Evolutionary conservation across 345 rosid species (phyloP).

Genomic region (Gossypium raimondii): DNA sequence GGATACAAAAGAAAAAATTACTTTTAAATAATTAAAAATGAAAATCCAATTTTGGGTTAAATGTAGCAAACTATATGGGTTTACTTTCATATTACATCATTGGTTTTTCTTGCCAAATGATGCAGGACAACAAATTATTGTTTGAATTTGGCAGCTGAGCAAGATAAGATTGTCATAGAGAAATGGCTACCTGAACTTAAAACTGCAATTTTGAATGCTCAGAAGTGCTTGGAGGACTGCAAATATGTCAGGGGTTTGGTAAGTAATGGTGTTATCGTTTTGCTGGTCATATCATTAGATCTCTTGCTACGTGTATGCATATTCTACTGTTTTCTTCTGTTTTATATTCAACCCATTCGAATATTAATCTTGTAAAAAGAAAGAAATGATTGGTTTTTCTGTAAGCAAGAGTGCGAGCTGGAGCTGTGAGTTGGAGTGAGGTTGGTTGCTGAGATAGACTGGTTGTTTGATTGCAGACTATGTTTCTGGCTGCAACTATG

Average conservation of each 20-base stretch:
- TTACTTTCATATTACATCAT: neutral
- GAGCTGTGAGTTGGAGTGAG: neutral
- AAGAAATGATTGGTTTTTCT: neutral
- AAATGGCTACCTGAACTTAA: slow-evolving; percentile 90
- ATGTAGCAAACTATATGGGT: neutral
- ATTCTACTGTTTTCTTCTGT: neutral
- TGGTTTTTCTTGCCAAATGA: slow-evolving; percentile 7
- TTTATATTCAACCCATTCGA: neutral
- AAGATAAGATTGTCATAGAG: slow-evolving; percentile 65
- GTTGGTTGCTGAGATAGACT: neutral
- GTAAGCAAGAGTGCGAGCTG: neutral
- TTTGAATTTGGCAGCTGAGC: slow-evolving; percentile 75
- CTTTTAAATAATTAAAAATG: neutral
- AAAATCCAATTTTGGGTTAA: neutral
- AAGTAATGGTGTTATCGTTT: slow-evolving; percentile 29
- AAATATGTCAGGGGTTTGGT: slow-evolving; percentile 78
- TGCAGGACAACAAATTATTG: slow-evolving; percentile 77
- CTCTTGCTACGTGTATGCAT: neutral
- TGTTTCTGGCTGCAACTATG: neutral
- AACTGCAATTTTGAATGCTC: slow-evolving; percentile 59
- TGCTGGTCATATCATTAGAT: neutral
- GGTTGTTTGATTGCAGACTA: neutral
- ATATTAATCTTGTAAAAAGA: neutral
- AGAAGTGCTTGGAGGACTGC: slow-evolving; percentile 71
- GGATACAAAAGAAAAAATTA: neutral